Evolutionary conservation across 768 basidiomycete species (phyloP), one percentile per base, ranked within the genome.

Genomic region (Leccinum subgranulosum): DNA sequence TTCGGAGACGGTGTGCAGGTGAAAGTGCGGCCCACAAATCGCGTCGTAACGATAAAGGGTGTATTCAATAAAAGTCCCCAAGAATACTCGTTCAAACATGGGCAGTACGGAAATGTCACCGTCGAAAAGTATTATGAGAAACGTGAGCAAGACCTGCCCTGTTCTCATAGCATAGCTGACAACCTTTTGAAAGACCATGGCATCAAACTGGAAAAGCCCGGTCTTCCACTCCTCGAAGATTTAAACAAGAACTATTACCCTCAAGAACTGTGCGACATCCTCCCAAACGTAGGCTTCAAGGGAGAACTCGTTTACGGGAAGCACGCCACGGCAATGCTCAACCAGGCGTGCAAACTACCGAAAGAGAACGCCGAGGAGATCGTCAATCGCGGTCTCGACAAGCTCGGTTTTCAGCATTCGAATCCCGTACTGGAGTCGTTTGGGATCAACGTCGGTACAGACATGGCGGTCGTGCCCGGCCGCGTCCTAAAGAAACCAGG

Each of bases 1-100:
- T 92, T 90, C 60, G 84, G 81, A 27, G 81, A 75, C 53, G 82
- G 86, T 12, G 78, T 92, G 3, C 77, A 90, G 28, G 76, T 93
- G 63, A 81, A 82, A 2, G 80, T 73, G 2, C 84, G 84, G 68
- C 76, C 90, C 10, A 81, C 81, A 12, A 84, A 88, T 55, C 81
- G 71, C 65, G 87, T 88, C 66, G 83, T 85, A 0, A 79, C 91
- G 66, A 87, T 92, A 65, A 83, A 83, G 65, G 69, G 73, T 3
- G 60, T 87, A 2, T 75, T 79, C 11, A 71, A 75, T 17, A 19
- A 57, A 29, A 77, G 58, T 6, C 71, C 81, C 2, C 66, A 57
- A 12, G 65, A 76, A 51, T 15, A 85, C 66, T 69, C 67, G 3
- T 67, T 88, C 3, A 74, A 78, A 7, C 73, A 75, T 23, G 11